Evolutionary conservation across 1,284 basidiomycete species (phyloP).

Genomic region (Cutaneotrichosporon sp.): DNA sequence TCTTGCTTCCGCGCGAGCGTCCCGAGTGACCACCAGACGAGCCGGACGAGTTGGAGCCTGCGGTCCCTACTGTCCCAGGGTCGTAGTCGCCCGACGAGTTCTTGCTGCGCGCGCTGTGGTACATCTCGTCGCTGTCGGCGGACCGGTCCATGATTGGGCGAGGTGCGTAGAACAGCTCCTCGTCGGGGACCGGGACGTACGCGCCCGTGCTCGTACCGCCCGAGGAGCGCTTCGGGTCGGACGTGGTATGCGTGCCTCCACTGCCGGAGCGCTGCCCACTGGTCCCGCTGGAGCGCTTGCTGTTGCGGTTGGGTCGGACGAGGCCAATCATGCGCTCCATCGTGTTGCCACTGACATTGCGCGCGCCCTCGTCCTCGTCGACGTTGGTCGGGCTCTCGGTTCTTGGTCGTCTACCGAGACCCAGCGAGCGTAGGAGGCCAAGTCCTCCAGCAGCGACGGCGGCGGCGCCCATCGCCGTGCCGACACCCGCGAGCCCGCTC

Average conservation of each 20-base stretch:
- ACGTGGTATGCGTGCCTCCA: not conserved
- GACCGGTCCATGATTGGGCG: conserved; percentile 10
- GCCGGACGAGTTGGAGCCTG: conserved; percentile 9
- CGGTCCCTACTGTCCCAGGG: not conserved
- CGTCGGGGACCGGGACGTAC: conserved; percentile 18
- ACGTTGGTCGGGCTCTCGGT: conserved; percentile 2
- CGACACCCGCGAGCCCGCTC: conserved; percentile 9
- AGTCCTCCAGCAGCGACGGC: conserved; percentile 12
- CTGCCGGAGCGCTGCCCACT: conserved; percentile 4
- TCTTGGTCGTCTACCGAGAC: conserved; percentile 11
- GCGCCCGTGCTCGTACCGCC: conserved; percentile 14
- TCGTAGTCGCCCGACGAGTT: not conserved
- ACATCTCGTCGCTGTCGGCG: conserved; percentile 8
- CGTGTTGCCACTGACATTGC: conserved; percentile 25
- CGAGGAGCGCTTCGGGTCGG: conserved; percentile 15
- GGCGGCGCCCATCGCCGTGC: conserved; percentile 2
- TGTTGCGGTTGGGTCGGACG: not conserved
- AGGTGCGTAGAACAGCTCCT: conserved; percentile 22
- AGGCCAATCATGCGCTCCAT: conserved; percentile 24
- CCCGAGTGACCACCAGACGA: not conserved
- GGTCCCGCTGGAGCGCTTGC: not conserved
- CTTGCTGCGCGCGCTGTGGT: conserved; percentile 16
- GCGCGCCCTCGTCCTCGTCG: conserved; percentile 6
- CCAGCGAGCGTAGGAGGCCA: conserved; percentile 18
- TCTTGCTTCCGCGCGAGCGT: conserved; percentile 3